These are phyloP conservation scores for Geranomyces variabilis DNA, from an alignment of 192 early-diverging fungal species.

Conservation along the genomic window DNA sequence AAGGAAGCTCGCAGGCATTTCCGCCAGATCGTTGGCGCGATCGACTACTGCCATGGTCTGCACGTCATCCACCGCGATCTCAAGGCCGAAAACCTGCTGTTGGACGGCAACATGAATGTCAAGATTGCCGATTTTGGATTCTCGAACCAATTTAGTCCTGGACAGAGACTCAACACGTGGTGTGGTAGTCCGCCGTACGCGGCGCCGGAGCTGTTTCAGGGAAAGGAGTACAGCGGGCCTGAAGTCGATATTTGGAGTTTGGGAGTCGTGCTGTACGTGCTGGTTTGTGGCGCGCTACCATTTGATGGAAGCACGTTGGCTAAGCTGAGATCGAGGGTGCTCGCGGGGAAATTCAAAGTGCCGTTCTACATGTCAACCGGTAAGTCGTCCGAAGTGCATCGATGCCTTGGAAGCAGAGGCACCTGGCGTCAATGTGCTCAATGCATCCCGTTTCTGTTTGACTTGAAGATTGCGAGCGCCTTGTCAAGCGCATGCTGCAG, in stretches of 20 bases:
- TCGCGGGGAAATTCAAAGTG: conserved; percentile 61
- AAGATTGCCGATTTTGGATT: conserved; percentile 72
- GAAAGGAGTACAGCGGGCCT: conserved; percentile 87
- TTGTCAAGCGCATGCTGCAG: conserved; percentile 62
- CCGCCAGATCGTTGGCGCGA: conserved; percentile 59
- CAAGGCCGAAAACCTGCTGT: conserved; percentile 63
- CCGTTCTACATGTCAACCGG: conserved; percentile 67
- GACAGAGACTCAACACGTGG: conserved; percentile 63
- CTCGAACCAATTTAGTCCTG: conserved; percentile 63
- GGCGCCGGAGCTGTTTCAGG: conserved; percentile 66
- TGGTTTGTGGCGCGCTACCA: conserved; percentile 73
- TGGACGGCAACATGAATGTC: conserved; percentile 66
- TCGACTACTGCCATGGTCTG: conserved; percentile 62
- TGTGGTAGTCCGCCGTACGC: conserved; percentile 66
- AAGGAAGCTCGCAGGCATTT: conserved; percentile 63
- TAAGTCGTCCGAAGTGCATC: conserved; percentile 14
- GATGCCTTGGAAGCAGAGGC: background rate
- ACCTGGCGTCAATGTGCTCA: background rate
- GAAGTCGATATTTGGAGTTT: conserved; percentile 97
- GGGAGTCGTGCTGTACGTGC: conserved; percentile 87
- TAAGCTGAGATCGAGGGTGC: conserved; percentile 55
- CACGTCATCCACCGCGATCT: conserved; percentile 63
- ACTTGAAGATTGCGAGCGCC: conserved; percentile 55
- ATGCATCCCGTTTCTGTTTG: no score
- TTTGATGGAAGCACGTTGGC: conserved; percentile 64